A percentile compares a stretch with the other conserved stretches of the same genome.
Conservation (phyloP, 78 protist species). For the Bigelowiella natans region DNA sequence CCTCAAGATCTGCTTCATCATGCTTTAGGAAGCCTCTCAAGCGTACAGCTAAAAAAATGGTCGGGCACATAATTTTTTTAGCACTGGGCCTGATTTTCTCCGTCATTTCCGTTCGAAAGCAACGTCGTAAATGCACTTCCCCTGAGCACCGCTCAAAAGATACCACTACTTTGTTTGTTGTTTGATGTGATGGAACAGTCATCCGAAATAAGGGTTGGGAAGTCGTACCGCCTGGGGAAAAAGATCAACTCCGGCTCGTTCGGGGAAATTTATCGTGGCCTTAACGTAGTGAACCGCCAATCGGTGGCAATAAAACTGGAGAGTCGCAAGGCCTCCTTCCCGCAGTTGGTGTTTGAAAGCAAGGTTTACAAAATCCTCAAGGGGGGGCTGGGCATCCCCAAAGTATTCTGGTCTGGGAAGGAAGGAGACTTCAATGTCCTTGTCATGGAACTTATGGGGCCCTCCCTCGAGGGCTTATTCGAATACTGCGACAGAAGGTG, state of each 20-base stretch:
- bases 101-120: no score
- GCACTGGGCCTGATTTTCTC: no score
- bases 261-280: no score
- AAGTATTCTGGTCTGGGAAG: background rate
- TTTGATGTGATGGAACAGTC: no score
- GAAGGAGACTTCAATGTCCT: background rate
- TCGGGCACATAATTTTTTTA: no score
- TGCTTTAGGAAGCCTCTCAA: no score
- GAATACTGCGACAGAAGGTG: background rate
- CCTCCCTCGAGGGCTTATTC: background rate
- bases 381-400: background rate
- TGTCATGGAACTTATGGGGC: background rate
- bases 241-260: background rate
- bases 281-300: no score
- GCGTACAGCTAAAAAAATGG: no score
- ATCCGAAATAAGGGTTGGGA: background rate
- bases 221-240: background rate
- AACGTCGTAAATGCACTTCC: no score
- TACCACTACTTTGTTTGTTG: no score
- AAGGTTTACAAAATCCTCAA: background rate
- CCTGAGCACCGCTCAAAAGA: no score
- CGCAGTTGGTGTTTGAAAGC: background rate
- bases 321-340: background rate
- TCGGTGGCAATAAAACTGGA: background rate
- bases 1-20: no score